Evolutionary conservation across 176 grass and related monocot genomes (phyloP).

Genomic region (Chloris gayana): DNA sequence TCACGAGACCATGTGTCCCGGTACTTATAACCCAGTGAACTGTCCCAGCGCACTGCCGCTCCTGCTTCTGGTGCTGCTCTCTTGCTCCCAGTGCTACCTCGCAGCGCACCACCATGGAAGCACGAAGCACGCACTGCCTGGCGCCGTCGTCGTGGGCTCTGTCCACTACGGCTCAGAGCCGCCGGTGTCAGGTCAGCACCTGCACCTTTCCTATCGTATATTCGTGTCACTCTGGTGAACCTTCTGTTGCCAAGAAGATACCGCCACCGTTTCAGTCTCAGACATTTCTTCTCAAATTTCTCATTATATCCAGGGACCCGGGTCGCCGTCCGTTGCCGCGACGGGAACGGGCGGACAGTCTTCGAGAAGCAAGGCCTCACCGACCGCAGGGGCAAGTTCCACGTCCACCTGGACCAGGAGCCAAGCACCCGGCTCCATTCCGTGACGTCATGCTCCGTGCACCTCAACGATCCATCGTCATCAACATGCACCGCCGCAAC

Average conservation of each 20-base stretch:
- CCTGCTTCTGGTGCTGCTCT: background rate
- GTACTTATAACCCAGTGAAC: background rate
- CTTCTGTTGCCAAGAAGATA: background rate
- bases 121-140: background rate
- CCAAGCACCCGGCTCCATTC: background rate
- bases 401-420: slow-evolving; percentile 5
- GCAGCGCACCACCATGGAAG: background rate
- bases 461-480: background rate
- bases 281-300: no score
- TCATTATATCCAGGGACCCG: background rate
- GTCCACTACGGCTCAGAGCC: slow-evolving; percentile 15
- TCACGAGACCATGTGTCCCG: background rate
- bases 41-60: background rate
- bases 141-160: slow-evolving; percentile 10
- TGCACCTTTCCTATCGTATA: background rate
- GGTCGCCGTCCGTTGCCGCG: slow-evolving; percentile 30
- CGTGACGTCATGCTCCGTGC: slow-evolving; percentile 33
- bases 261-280: background rate
- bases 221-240: background rate
- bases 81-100: slow-evolving; percentile 23
- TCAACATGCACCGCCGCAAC: background rate
- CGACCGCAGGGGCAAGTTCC: slow-evolving; percentile 20
- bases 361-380: slow-evolving; percentile 7
- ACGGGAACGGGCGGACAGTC: slow-evolving; percentile 7
- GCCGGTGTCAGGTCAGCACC: slow-evolving; percentile 27